These are phyloP conservation scores for Fusarium austroafricanum DNA, from an alignment of 2,329 filamentous ascomycete genomes.

Conservation along the genomic window DNA sequence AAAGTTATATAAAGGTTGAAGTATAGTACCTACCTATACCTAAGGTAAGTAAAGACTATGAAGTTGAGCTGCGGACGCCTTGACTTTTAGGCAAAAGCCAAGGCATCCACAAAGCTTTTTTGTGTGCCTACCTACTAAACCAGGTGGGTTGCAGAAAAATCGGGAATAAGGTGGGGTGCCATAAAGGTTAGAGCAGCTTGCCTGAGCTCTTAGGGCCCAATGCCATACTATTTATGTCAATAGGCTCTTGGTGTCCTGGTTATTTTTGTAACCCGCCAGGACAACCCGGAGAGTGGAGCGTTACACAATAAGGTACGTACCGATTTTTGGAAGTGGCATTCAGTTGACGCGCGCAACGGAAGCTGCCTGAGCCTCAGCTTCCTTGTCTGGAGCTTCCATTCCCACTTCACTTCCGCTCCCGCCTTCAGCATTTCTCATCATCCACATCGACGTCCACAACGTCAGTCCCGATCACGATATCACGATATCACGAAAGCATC, in stretches of 20 bases:
- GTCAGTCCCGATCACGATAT: constrained; percentile 21
- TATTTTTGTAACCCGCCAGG: too few relatives aligned
- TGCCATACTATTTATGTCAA: too few relatives aligned
- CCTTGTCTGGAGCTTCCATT: constrained; percentile 42
- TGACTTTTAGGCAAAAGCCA: not conserved
- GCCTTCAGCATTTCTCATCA: constrained; percentile 16
- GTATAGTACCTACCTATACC: not conserved
- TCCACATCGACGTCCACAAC: constrained; percentile 18
- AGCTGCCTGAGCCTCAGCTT: constrained; percentile 57
- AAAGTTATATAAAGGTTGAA: not conserved
- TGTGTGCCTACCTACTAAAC: too few relatives aligned
- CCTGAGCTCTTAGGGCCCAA: too few relatives aligned
- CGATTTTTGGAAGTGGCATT: constrained; percentile 9
- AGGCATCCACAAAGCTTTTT: not conserved
- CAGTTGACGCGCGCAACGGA: constrained; percentile 56
- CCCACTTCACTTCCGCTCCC: constrained; percentile 29
- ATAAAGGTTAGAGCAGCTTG: too few relatives aligned
- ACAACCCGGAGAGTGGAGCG: not conserved
- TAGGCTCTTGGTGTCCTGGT: too few relatives aligned
- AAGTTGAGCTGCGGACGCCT: constrained; percentile 5
- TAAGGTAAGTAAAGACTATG: too few relatives aligned
- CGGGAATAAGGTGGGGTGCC: too few relatives aligned
- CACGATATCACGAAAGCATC: constrained; percentile 24
- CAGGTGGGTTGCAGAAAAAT: too few relatives aligned
- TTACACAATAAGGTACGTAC: constrained; percentile 28